A percentile compares a stretch with the other conserved stretches of the same genome.
Conservation (phyloP, 352 stramenopile genomes). For the Phytophthora europaea region DNA sequence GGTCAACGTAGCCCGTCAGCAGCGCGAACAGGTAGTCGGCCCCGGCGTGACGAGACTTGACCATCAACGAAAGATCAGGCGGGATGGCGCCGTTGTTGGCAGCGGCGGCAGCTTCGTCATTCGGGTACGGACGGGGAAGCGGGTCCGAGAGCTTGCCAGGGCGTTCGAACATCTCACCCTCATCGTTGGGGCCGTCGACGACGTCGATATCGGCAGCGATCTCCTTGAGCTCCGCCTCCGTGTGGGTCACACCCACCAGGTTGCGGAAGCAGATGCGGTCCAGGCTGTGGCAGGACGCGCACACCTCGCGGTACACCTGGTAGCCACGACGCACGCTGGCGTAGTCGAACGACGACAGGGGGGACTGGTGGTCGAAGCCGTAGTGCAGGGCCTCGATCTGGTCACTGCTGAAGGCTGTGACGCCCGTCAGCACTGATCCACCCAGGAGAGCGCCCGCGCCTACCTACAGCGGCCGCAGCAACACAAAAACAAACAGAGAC, state of each 20-base stretch:
- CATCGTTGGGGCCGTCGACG: conserved; percentile 97
- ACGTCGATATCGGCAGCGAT: conserved; percentile 97
- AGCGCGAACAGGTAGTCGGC: conserved; percentile 98
- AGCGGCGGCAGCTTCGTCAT: conserved; percentile 97
- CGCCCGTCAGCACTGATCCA: conserved; percentile 82
- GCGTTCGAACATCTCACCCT: conserved; percentile 99
- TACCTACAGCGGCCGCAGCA: conserved; percentile 46
- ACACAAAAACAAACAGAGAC: conserved; percentile 24
- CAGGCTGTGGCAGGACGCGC: conserved; percentile 97
- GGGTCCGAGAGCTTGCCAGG: conserved; percentile 97
- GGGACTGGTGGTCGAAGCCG: conserved; percentile 90
- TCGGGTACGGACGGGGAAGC: conserved; percentile 97
- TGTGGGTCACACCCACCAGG: conserved; percentile 98
- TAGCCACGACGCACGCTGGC: conserved; percentile 97
- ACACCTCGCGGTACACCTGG: conserved; percentile 99
- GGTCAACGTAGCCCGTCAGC: conserved; percentile 97
- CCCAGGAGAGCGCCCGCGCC: conserved; percentile 74
- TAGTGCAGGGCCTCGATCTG: conserved; percentile 91
- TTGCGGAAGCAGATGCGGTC: conserved; percentile 98
- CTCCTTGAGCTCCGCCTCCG: conserved; percentile 92
- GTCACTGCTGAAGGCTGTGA: conserved; percentile 87
- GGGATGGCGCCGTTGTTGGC: conserved; percentile 98
- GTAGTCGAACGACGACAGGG: conserved; percentile 92
- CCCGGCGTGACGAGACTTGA: conserved; percentile 96
- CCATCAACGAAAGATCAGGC: conserved; percentile 98